Base-by-base conservation (phyloP, 2,329 filamentous ascomycete species). In the Plenodomus biglobosus region DNA sequence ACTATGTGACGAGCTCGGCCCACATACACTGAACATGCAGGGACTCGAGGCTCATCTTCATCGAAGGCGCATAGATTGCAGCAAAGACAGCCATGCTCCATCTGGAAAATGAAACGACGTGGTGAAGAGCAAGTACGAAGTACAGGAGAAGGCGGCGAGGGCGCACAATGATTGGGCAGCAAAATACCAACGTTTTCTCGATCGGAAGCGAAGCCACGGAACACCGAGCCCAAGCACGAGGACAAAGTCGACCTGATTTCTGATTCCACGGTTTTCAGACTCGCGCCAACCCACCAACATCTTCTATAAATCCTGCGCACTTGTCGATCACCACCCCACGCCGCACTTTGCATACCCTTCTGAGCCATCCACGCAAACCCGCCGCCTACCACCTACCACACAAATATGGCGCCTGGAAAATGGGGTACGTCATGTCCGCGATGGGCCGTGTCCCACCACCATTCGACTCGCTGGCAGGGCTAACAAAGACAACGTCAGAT, bases 351-450 rank as follows among this genome's bases (percentile, higher is more conserved):
- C 30, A 44, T 27, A 40, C 37, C 24, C 48, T 46, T 43, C 27
- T 42, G 27, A 19, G 16, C n/a, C 6, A 24, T 15, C 27, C 35
- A 45, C 38, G 17, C 30, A 35, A 43, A 57, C 50, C 44, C 48
- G 36, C 47, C 41, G 55, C 55, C 53, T 24, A 24, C 22, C 5
- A 24, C 22, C 22, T 24, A 24, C 22, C 22, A 24, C 22, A 24
- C 56, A 61, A 63, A 40, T 46, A 73, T 73, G 70, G 65, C 70
- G 50, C 68, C 70, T 53, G 61, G 63, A 52, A 70, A 71, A 61
- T 73, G 70, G 70, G 70, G 70, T 73, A 73, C 66, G 70, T 72
- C 70, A 72, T 69, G 48, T 61, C 56, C 58, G 24, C 53, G 42
- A 42, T 48, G 54, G 56, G 59, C 62, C 42, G 52, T 56, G 52